phyloP scores from a whole-genome alignment of 2,329 filamentous ascomycete genomes.

The Diplodia intermedia region DNA sequence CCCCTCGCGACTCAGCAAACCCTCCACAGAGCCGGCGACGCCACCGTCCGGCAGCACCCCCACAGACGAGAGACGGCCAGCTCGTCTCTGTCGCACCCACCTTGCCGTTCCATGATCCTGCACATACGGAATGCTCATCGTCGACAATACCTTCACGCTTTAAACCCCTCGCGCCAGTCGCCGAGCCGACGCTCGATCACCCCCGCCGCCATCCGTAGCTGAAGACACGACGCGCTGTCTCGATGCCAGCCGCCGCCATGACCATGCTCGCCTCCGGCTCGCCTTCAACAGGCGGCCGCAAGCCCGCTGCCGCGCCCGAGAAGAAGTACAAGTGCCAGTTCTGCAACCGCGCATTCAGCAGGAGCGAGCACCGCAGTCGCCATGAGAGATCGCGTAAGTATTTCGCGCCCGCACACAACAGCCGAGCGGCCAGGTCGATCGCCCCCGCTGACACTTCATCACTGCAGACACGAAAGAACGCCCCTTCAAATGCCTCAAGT shows the following conservation, averaged over 20 bases:
- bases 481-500: slow-evolving; percentile 98
- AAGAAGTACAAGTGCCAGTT: slow-evolving; percentile 99
- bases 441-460: slow-evolving; percentile 40
- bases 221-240: slow-evolving; percentile 30
- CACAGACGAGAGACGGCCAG: slow-evolving; percentile 31
- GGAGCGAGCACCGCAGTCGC: slow-evolving; percentile 94
- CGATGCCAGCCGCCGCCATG: slow-evolving; percentile 68
- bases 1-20: slow-evolving; percentile 5
- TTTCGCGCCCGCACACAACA: slow-evolving; percentile 38
- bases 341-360: slow-evolving; percentile 95
- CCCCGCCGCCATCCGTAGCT: slow-evolving; percentile 25
- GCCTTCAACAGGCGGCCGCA: slow-evolving; percentile 72
- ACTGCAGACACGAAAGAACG: slow-evolving; percentile 92
- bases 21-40: slow-evolving; percentile 13
- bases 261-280: slow-evolving; percentile 70
- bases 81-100: slow-evolving; percentile 33
- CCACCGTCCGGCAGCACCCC: slow-evolving; percentile 21
- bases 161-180: slow-evolving; percentile 32
- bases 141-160: slow-evolving; percentile 33
- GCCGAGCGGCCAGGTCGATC: slow-evolving; percentile 27
- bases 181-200: slow-evolving; percentile 31
- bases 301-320: slow-evolving; percentile 77
- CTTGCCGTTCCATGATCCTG: slow-evolving; percentile 31
- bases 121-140: slow-evolving; percentile 33
- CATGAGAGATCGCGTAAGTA: slow-evolving; percentile 98